Percentiles rank a stretch among this genome's conserved stretches.
phyloP scores from a whole-genome alignment of 148 eudicot species.

The Polygonum maritimum region DNA sequence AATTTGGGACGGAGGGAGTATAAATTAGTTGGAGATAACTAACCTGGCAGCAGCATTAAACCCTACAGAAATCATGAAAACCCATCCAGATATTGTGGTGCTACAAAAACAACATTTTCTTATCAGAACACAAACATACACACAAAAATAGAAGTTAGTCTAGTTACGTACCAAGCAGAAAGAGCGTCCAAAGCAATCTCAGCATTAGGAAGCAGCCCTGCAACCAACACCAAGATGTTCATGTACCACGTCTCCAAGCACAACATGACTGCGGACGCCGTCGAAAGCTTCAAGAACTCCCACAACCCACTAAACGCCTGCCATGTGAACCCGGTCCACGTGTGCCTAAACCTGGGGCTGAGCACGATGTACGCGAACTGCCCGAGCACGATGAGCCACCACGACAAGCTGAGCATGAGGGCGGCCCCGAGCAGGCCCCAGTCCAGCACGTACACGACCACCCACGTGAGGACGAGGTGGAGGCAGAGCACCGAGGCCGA shows the following conservation, averaged over 20 bases:
- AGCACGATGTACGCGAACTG: slow-evolving; percentile 24
- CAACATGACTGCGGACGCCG: slow-evolving; percentile 48
- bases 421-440: slow-evolving; percentile 35
- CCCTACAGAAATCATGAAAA: slow-evolving; percentile 39
- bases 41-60: slow-evolving; percentile 59
- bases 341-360: slow-evolving; percentile 16
- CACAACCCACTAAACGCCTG: slow-evolving; percentile 36
- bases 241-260: slow-evolving; percentile 49
- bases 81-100: slow-evolving; percentile 44
- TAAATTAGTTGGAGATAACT: background rate
- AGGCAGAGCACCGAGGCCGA: slow-evolving; percentile 19
- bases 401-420: slow-evolving; percentile 29
- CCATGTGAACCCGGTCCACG: slow-evolving; percentile 41
- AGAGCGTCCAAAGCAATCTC: slow-evolving; percentile 44
- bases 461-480: slow-evolving; percentile 30
- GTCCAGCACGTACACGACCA: slow-evolving; percentile 12
- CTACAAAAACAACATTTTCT: slow-evolving; percentile 15
- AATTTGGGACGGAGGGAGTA: too few species aligned
- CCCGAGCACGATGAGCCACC: slow-evolving; percentile 30
- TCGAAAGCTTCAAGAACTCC: slow-evolving; percentile 28
- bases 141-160: too few species aligned
- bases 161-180: slow-evolving; percentile 27
- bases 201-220: slow-evolving; percentile 35
- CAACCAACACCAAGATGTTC: slow-evolving; percentile 35
- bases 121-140: too few species aligned